Conservation (phyloP, 768 basidiomycete genomes). For the Boletus edulis region DNA sequence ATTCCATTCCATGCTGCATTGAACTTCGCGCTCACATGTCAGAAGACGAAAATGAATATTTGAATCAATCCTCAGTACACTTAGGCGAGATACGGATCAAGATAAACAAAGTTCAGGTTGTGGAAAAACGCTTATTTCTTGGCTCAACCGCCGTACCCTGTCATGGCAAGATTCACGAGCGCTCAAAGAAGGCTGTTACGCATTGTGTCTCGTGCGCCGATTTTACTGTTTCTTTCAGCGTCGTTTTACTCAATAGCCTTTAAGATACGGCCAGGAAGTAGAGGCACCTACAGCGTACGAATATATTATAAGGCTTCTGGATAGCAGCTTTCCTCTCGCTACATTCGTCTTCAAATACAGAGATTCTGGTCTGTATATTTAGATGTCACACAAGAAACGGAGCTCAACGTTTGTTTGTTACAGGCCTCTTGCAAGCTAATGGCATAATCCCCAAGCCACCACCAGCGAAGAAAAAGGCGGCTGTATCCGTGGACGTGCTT, state of each 20-base stretch:
- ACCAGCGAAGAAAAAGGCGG: background rate
- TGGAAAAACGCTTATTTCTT: fast-evolving
- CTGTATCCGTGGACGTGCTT: slow-evolving; percentile 12
- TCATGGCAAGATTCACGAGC: slow-evolving; percentile 28
- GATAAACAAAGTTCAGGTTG: slow-evolving; percentile 4
- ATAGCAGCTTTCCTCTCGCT: slow-evolving; percentile 15
- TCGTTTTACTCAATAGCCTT: background rate
- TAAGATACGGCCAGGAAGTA: slow-evolving; percentile 25
- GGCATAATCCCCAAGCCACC: slow-evolving; percentile 23
- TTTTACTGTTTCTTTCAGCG: background rate
- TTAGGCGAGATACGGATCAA: slow-evolving; percentile 22
- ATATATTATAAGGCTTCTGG: slow-evolving; percentile 1
- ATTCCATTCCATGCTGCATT: background rate
- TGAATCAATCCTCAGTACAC: slow-evolving; percentile 9
- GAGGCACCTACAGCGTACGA: background rate
- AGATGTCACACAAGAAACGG: background rate
- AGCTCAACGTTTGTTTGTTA: background rate
- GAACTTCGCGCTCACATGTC: slow-evolving; percentile 4
- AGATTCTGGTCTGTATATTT: slow-evolving; percentile 21
- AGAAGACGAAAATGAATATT: slow-evolving; percentile 28
- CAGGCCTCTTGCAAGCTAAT: slow-evolving; percentile 29
- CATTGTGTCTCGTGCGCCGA: slow-evolving; percentile 27
- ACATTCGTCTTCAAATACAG: slow-evolving; percentile 33
- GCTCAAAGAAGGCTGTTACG: slow-evolving; percentile 30
- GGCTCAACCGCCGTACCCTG: background rate